A percentile compares a stretch with the other conserved stretches of the same genome.
phyloP scores from a whole-genome alignment of 2,329 filamentous ascomycete genomes.

The Neospermospora avenae region DNA sequence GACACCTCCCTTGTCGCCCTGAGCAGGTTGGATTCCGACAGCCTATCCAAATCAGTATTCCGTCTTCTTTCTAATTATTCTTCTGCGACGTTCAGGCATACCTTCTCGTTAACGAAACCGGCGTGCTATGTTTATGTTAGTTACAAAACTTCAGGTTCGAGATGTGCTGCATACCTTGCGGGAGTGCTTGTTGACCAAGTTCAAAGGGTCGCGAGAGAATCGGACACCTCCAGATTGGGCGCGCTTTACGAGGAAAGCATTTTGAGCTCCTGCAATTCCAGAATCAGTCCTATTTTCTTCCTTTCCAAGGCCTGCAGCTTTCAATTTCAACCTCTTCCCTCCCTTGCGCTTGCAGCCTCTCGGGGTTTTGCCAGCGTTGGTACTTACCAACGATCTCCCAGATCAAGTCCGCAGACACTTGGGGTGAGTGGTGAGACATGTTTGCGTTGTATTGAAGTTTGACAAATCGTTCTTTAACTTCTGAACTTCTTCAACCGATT shows the following conservation, averaged over 20 bases:
- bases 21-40: constrained; percentile 68
- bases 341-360: background rate
- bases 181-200: constrained; percentile 86
- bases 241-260: constrained; percentile 91
- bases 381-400: constrained; percentile 94
- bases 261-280: constrained; percentile 67
- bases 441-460: constrained; percentile 19
- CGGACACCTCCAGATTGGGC: constrained; percentile 72
- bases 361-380: background rate
- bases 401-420: constrained; percentile 86
- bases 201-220: constrained; percentile 93
- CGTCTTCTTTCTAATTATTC: background rate
- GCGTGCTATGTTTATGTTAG: constrained; percentile 61
- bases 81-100: constrained; percentile 42
- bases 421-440: constrained; percentile 56
- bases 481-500: constrained; percentile 13
- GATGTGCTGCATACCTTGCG: constrained; percentile 66
- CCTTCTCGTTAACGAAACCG: constrained; percentile 92
- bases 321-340: background rate
- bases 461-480: constrained; percentile 13
- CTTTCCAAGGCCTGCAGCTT: background rate
- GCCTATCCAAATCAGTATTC: constrained; percentile 48
- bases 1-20: constrained; percentile 71
- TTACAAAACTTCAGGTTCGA: background rate
- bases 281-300: constrained; percentile 14